Evolutionary conservation across 192 early-diverging fungal species (phyloP).

Genomic region (Backusella tuberculispora): DNA sequence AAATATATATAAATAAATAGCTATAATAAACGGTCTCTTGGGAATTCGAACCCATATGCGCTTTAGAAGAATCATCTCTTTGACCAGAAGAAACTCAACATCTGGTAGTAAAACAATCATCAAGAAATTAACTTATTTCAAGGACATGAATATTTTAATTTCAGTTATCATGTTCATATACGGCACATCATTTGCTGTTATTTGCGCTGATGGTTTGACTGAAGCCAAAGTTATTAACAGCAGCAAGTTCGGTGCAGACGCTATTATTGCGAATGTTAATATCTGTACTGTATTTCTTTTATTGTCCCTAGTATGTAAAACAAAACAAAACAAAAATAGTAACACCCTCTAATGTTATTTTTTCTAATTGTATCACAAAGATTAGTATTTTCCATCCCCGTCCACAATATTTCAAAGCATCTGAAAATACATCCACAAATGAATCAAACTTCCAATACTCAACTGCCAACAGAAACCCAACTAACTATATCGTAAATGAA

Average conservation of each 20-base stretch:
- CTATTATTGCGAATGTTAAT: conserved; percentile 26
- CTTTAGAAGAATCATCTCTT: conserved; percentile 31
- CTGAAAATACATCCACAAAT: conserved; percentile 1
- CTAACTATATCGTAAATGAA: background rate
- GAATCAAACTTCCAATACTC: conserved; percentile 17
- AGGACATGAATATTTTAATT: conserved; percentile 39
- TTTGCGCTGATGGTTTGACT: conserved; percentile 39
- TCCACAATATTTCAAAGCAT: background rate
- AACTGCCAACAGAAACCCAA: background rate
- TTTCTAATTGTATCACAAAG: background rate
- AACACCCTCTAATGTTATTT: background rate
- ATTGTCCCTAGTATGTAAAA: conserved; percentile 23
- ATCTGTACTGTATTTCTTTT: conserved; percentile 26
- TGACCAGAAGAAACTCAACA: conserved; percentile 22
- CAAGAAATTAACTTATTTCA: conserved; percentile 36
- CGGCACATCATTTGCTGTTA: conserved; percentile 20
- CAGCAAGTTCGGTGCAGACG: conserved; percentile 32
- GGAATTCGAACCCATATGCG: conserved; percentile 34
- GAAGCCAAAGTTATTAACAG: conserved; percentile 12
- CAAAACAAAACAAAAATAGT: too few species aligned
- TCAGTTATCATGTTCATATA: conserved; percentile 20
- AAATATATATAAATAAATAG: background rate
- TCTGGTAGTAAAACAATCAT: conserved; percentile 24
- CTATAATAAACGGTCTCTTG: conserved; percentile 19
- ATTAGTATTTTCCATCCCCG: conserved; percentile 27